Base-by-base conservation (phyloP, 2,329 filamentous ascomycete species). In the Incumbomyces delicatus region DNA sequence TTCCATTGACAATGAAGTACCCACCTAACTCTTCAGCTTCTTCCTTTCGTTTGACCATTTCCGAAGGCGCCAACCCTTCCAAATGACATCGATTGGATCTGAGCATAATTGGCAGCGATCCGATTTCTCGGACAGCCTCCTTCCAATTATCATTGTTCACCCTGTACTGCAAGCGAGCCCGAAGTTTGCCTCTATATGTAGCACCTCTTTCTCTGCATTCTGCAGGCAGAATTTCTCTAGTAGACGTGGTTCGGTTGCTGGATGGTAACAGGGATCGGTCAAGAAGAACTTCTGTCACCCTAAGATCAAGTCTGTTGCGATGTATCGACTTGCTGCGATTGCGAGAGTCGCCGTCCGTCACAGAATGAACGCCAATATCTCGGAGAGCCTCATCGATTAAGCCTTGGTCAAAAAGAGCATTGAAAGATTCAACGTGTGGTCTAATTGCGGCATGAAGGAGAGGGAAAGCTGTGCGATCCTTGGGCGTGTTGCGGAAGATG, bases 1-100 rank as follows among this genome's bases (percentile, higher is more conserved):
- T 95, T 54, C 92, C 92, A 64, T 98, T 98, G 60, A 98, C 85
- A 59, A 98, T 81, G 62, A 96, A 98, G 66, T 96, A 98, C 37
- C 92, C 92, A 32, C 92, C 92, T 29, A 96, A 69, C 66, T 98
- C 92, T 66, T 98, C 92, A 0, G 89, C 85, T 66, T 98, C 92
- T 68, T 98, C 92, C 63, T 95, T 94, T 50, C 80, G 80, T 53
- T 84, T 75, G 27, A 96, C 87, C 13, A 98, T 75, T 59, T 85
- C 75, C 10, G 83, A 82, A 0, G 92, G 92, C 5, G 87, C 83
- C 58, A 89, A 82, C 52, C 84, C 83, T 64, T 94, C 83, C 20
- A 98, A 77, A 62, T 98, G 88, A 63, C 92, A 98, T 63, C 81
- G 77, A 63, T 88, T 94, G 49, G 89, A 92, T 75, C 86, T 86